Percentiles rank a stretch among this genome's conserved stretches.
These are phyloP conservation scores for Pestalotiopsis fici DNA, from an alignment of 2,329 filamentous ascomycete genomes.

Conservation along the genomic window DNA sequence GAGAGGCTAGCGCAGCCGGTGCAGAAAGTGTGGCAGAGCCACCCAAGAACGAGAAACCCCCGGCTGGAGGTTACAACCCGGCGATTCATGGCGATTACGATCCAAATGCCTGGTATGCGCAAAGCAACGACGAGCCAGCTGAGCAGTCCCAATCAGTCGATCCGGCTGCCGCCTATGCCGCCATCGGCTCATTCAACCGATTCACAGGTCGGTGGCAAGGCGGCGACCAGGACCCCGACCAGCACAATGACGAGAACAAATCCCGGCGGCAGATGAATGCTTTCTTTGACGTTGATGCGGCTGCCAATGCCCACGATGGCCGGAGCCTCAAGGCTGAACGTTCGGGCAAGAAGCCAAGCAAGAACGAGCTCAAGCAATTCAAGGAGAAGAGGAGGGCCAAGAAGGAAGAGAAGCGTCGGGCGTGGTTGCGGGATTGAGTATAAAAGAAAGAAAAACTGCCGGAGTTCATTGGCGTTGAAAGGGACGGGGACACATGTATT, in stretches of 20 bases:
- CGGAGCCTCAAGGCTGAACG: conserved; percentile 90
- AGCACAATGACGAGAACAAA: conserved; percentile 86
- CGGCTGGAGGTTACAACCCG: conserved; percentile 85
- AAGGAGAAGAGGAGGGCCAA: conserved; percentile 85
- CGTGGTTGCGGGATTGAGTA: conserved; percentile 78
- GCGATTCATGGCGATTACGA: conserved; percentile 97
- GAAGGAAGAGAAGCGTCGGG: conserved; percentile 92
- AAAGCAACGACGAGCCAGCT: conserved; percentile 46
- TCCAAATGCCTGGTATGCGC: conserved; percentile 90
- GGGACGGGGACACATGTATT: not conserved
- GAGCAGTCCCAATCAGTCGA: conserved; percentile 33
- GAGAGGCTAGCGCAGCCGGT: conserved; percentile 12
- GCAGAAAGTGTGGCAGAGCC: conserved; percentile 24
- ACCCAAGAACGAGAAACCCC: conserved; percentile 36
- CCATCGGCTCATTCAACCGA: conserved; percentile 82
- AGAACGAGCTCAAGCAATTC: conserved; percentile 86
- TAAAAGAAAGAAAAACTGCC: not conserved
- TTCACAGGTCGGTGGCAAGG: conserved; percentile 85
- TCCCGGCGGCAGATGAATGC: conserved; percentile 85
- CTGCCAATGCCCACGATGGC: conserved; percentile 87
- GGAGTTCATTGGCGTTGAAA: not conserved
- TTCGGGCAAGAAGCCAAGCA: conserved; percentile 78
- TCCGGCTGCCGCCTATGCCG: conserved; percentile 55
- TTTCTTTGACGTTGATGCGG: conserved; percentile 94
- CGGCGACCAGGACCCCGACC: conserved; percentile 66